phyloP scores from a whole-genome alignment of 441 rosid genomes.

The Theobroma grandiflorum region DNA sequence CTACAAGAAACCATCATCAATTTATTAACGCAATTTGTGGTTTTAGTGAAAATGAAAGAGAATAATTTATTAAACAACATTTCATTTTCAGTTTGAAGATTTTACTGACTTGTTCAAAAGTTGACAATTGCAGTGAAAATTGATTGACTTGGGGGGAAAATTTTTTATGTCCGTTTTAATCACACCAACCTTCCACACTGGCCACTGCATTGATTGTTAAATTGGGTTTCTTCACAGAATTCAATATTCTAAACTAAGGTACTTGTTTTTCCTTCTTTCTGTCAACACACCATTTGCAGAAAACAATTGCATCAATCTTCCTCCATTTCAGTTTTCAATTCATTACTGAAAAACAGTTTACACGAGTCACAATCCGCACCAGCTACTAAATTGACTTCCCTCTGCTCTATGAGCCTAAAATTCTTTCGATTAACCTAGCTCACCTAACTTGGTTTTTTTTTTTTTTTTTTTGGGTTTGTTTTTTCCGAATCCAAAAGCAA shows the following conservation, averaged over 20 bases:
- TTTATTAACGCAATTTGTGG: background rate
- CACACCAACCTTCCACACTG: conserved; percentile 31
- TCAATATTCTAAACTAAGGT: background rate
- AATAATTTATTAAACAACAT: background rate
- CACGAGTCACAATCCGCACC: conserved; percentile 25
- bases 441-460: conserved; percentile 23
- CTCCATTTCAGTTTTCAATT: conserved; percentile 19
- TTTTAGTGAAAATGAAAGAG: background rate
- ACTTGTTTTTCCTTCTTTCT: background rate
- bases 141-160: background rate
- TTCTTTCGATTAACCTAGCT: background rate
- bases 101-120: background rate
- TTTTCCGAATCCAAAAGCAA: background rate
- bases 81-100: conserved; percentile 9
- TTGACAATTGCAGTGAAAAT: conserved; percentile 15
- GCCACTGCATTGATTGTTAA: conserved; percentile 7
- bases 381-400: conserved; percentile 25
- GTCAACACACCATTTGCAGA: conserved; percentile 17
- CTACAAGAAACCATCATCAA: background rate
- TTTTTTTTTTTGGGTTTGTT: background rate
- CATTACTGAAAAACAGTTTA: conserved; percentile 9
- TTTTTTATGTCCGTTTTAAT: background rate
- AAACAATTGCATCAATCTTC: conserved; percentile 3
- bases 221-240: background rate
- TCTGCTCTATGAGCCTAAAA: background rate